phyloP scores from a whole-genome alignment of 345 rosid species.

The Dipteronia sinensis region DNA sequence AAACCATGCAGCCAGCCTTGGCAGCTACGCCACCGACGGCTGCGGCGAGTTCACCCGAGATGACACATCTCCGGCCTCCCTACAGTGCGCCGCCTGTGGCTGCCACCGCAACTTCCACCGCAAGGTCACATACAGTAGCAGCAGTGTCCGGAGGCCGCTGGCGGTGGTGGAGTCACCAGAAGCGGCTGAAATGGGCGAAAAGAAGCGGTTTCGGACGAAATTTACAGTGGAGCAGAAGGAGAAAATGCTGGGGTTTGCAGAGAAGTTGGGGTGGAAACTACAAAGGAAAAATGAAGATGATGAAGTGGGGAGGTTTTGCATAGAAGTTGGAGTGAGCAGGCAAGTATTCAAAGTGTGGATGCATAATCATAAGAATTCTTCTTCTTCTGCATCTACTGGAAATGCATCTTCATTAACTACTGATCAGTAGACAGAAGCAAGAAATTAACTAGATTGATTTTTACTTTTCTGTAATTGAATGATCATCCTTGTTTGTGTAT shows the following conservation, averaged over 20 bases:
- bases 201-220: constrained; percentile 62
- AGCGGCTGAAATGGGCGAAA: constrained; percentile 23
- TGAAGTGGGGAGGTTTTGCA: constrained; percentile 60
- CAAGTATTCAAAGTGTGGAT: constrained; percentile 77
- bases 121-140: constrained; percentile 30
- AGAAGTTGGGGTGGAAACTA: constrained; percentile 65
- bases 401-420: constrained; percentile 65
- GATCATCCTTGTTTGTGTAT: background rate
- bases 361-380: constrained; percentile 67
- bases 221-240: constrained; percentile 67
- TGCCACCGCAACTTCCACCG: constrained; percentile 99
- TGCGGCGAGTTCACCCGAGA: constrained; percentile 71
- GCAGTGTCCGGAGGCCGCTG: background rate
- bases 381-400: constrained; percentile 43
- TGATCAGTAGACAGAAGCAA: constrained; percentile 23
- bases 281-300: constrained; percentile 56
- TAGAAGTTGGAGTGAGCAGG: constrained; percentile 52
- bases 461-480: background rate
- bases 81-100: constrained; percentile 85
- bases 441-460: background rate
- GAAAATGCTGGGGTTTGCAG: constrained; percentile 61
- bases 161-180: constrained; percentile 17
- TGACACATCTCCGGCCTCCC: constrained; percentile 34
- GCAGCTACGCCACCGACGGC: constrained; percentile 82
- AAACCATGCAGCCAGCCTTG: constrained; percentile 88